These are phyloP conservation scores for Ganoderma lucidum DNA, from an alignment of 1,284 basidiomycete species.

Conservation along the genomic window DNA sequence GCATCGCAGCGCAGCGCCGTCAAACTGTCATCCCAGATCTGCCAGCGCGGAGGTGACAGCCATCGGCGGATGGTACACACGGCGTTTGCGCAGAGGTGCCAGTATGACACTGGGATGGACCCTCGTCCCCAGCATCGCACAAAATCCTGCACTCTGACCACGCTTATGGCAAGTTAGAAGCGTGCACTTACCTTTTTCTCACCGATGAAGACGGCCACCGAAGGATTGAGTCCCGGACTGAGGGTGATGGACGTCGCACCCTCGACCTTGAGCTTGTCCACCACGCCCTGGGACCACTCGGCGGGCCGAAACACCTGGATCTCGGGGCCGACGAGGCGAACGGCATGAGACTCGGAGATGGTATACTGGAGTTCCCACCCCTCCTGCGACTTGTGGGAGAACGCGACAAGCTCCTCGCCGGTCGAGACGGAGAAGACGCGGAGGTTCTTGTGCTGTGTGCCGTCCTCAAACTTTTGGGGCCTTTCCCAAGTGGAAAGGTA, in stretches of 20 bases:
- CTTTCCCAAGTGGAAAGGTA: conserved; percentile 97
- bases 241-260: conserved; percentile 80
- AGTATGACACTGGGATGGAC: too few relatives aligned
- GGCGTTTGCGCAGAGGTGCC: too few relatives aligned
- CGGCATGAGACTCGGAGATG: conserved; percentile 87
- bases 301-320: conserved; percentile 88
- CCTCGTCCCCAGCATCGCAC: not conserved
- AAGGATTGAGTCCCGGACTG: too few relatives aligned
- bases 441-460: conserved; percentile 87
- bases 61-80: too few relatives aligned
- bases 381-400: conserved; percentile 86
- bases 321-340: conserved; percentile 86
- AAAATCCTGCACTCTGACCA: too few relatives aligned
- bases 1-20: too few relatives aligned
- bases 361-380: conserved; percentile 94
- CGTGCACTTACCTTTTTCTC: too few relatives aligned
- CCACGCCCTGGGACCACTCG: conserved; percentile 81
- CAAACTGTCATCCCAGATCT: too few relatives aligned
- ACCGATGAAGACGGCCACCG: too few relatives aligned
- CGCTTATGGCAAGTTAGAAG: too few relatives aligned
- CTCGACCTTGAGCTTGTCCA: conserved; percentile 86
- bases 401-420: conserved; percentile 82
- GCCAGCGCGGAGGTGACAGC: too few relatives aligned
- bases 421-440: conserved; percentile 85
- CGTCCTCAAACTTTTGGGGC: conserved; percentile 84